phyloP scores from a whole-genome alignment of 768 basidiomycete genomes.

The Lactifluus subvellereus region DNA sequence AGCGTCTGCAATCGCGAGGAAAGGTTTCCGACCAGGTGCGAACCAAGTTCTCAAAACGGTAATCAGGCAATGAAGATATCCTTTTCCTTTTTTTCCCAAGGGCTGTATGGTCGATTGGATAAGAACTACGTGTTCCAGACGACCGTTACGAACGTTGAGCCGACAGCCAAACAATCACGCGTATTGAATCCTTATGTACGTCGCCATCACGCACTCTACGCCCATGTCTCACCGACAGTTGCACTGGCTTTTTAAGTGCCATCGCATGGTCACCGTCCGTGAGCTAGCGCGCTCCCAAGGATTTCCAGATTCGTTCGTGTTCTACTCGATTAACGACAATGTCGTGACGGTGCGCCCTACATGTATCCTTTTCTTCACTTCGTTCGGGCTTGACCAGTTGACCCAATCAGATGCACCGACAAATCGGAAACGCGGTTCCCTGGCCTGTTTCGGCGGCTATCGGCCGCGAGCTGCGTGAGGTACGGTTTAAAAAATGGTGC shows the following conservation, averaged over 20 bases:
- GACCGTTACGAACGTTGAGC: conserved; percentile 72
- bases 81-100: conserved; percentile 29
- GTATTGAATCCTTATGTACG: conserved; percentile 64
- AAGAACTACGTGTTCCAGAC: conserved; percentile 55
- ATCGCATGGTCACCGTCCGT: conserved; percentile 65
- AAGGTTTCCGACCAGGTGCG: conserved; percentile 48
- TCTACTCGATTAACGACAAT: conserved; percentile 45
- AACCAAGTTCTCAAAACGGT: background rate
- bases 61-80: background rate
- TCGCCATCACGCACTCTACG: background rate
- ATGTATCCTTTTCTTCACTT: too few relatives aligned
- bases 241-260: conserved; percentile 40
- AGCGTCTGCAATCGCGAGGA: conserved; percentile 47
- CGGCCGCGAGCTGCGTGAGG: conserved; percentile 53
- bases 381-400: background rate
- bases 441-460: conserved; percentile 58
- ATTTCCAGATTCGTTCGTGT: conserved; percentile 69
- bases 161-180: conserved; percentile 69
- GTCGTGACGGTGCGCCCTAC: conserved; percentile 51
- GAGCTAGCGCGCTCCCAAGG: conserved; percentile 79
- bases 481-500: conserved; percentile 39
- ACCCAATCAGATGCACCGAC: conserved; percentile 58
- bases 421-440: conserved; percentile 79
- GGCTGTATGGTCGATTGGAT: conserved; percentile 57
- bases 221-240: background rate